Conservation (phyloP, 192 early-diverging fungal species). For the Linnemannia zychae region DNA sequence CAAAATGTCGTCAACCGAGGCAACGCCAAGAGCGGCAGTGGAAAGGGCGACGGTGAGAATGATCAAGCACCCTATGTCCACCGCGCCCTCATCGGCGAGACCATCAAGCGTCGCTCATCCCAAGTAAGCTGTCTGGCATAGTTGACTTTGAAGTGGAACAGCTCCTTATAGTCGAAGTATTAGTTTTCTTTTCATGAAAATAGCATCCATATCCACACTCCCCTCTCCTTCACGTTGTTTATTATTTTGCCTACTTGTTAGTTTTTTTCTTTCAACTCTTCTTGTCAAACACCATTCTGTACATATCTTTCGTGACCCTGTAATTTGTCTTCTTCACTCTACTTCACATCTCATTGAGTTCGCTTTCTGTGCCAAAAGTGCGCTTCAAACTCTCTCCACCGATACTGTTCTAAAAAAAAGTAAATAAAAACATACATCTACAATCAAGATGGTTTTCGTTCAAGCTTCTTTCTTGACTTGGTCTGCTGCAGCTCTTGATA, state of each 20-base stretch:
- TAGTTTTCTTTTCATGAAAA: not conserved
- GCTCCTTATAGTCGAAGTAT: not conserved
- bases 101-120: constrained; percentile 10
- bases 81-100: constrained; percentile 1
- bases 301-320: not conserved
- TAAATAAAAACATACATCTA: too few relatives aligned
- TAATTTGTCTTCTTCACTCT: not conserved
- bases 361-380: not conserved
- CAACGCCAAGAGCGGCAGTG: not conserved
- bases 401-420: not conserved
- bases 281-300: not conserved
- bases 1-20: constrained; percentile 24
- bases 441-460: too few relatives aligned
- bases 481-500: too few relatives aligned
- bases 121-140: not conserved
- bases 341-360: not conserved
- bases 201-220: not conserved
- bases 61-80: constrained; percentile 19
- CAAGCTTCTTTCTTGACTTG: too few relatives aligned
- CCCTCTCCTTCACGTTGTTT: not conserved
- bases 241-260: not conserved
- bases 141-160: too few relatives aligned
- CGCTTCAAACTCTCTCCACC: not conserved
- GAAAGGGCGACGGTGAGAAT: not conserved
- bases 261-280: not conserved